A percentile compares a stretch with the other conserved stretches of the same genome.
Conservation (phyloP, 306 rosid genomes). For the Citrullus amarus region DNA sequence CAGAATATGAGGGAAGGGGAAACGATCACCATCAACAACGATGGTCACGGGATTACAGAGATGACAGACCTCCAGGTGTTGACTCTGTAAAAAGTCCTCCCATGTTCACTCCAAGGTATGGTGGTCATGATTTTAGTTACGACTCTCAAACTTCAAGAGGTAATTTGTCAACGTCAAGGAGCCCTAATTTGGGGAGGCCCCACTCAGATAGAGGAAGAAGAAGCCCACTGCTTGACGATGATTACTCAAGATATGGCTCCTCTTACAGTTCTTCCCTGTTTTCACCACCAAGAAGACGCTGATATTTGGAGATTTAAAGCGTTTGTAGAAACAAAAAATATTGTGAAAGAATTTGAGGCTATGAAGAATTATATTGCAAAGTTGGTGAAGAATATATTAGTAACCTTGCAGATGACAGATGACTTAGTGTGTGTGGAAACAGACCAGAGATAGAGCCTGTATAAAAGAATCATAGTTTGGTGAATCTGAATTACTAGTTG, state of each 20-base stretch:
- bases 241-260: slow-evolving; percentile 19
- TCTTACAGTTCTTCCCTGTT: slow-evolving; percentile 27
- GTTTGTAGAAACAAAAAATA: background rate
- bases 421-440: background rate
- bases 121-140: slow-evolving; percentile 21
- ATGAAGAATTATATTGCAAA: background rate
- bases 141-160: slow-evolving; percentile 16
- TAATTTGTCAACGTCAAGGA: slow-evolving; percentile 17
- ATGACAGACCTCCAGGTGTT: slow-evolving; percentile 75
- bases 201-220: slow-evolving; percentile 44
- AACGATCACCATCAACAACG: slow-evolving; percentile 45
- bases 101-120: slow-evolving; percentile 43
- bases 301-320: background rate
- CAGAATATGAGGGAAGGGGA: slow-evolving; percentile 45
- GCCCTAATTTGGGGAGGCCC: slow-evolving; percentile 27
- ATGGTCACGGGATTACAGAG: slow-evolving; percentile 40
- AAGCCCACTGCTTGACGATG: slow-evolving; percentile 36
- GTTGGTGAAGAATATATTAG: background rate
- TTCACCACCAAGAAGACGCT: slow-evolving; percentile 25
- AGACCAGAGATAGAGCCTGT: background rate
- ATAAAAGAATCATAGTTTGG: background rate
- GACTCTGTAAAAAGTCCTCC: slow-evolving; percentile 43
- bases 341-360: background rate
- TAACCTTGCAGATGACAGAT: slow-evolving; percentile 1
- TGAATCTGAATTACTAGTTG: background rate